Percentiles rank a stretch among this genome's conserved stretches.
These are phyloP conservation scores for Trapa bicornis DNA, from an alignment of 345 rosid genomes.

Conservation along the genomic window DNA sequence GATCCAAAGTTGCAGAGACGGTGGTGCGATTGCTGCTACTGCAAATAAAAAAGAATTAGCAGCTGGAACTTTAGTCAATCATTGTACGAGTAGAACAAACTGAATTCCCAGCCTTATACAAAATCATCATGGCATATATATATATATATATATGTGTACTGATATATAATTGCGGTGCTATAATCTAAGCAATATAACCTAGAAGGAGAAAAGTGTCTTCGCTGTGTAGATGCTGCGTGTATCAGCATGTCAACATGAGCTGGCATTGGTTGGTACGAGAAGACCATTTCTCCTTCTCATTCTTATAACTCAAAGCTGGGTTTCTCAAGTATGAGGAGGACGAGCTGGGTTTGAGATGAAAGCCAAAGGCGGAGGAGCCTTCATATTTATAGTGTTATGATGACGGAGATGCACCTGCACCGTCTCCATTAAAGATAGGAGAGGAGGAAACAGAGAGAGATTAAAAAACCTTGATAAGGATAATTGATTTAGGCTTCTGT, in stretches of 20 bases:
- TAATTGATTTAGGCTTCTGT: neutral
- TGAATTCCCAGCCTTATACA: too few relatives aligned
- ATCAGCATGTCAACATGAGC: neutral
- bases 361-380: neutral
- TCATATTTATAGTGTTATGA: neutral
- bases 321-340: neutral
- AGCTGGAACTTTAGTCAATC: neutral
- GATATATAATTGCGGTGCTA: neutral
- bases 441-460: neutral
- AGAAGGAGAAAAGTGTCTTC: neutral
- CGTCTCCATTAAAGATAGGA: neutral
- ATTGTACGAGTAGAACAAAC: neutral
- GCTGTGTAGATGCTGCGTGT: neutral
- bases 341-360: neutral
- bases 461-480: neutral
- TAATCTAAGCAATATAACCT: neutral
- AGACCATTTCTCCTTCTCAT: neutral
- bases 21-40: neutral
- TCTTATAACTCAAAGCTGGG: neutral
- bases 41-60: neutral
- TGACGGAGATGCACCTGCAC: neutral
- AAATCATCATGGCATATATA: neutral
- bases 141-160: neutral
- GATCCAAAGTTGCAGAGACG: neutral
- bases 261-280: neutral